Base-by-base conservation (phyloP, 768 basidiomycete species). In the Russula vinacea region DNA sequence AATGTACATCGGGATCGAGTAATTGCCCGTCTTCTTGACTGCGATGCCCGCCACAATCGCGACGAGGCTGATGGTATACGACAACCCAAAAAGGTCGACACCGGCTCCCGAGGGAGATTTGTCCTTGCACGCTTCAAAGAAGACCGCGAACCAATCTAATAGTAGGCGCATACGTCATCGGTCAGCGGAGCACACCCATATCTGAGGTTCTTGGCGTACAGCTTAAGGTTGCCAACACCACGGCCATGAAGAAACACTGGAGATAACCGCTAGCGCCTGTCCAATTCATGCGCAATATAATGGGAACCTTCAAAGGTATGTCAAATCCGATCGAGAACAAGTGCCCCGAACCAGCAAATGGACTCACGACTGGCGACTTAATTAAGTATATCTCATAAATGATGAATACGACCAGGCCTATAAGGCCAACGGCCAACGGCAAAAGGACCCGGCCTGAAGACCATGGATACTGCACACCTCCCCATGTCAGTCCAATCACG, bases 381-480 rank as follows among this genome's bases (percentile, higher is more conserved):
- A 77, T 74, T 14, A 75, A 50, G 1, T 55, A 67, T 1, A 68
- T 61, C 60, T 83, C 82, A 62, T 79, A 76, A 19, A 67, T 56
- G 14, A 78, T 39, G 62, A 80, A 81, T 8, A 62, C 63, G 1
- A 65, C 64, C 32, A 81, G 63, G 5, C 79, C 78, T 4, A 74
- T 11, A 7, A 78, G 45, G 0, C 82, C 82, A 29, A 77, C 37
- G 42, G 77, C 63, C 8, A 83, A 72, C 0, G 82, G 80, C 0
- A 73, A 74, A 19, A 83, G 71, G 6, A 81, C 76, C 1, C 68
- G 70, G 17, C 64, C 66, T 0, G 78, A 78, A 6, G 67, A 60
- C 82, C 82, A 83, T 0, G 77, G 64, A 56, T 73, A 78, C 3
- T 69, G 65, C 10, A 75, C 71, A 7, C 83, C 82, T 2, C 77